phyloP scores from a whole-genome alignment of 805 yeast species.

The Candida morakotiae region DNA sequence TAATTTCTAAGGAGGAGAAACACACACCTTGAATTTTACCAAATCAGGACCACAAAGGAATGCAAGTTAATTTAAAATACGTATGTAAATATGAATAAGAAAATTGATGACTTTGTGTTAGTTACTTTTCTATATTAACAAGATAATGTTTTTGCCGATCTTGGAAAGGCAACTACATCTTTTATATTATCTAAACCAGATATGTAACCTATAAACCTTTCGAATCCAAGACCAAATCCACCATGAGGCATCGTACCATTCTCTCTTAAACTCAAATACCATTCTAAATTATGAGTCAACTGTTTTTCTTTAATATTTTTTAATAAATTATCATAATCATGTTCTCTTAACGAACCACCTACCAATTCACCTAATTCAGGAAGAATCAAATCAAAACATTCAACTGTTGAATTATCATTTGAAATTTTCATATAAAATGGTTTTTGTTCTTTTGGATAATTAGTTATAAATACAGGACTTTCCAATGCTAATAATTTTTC shows the following conservation, averaged over 20 bases:
- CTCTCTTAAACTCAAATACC: conserved; percentile 75
- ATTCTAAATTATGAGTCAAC: conserved; percentile 64
- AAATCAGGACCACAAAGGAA: too few relatives aligned
- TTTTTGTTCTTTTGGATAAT: conserved; percentile 75
- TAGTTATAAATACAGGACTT: conserved; percentile 83
- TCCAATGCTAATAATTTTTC: conserved; percentile 86
- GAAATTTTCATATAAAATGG: conserved; percentile 88
- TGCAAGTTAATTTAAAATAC: too few relatives aligned
- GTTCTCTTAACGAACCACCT: conserved; percentile 94
- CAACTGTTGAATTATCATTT: conserved; percentile 56
- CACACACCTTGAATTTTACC: too few relatives aligned
- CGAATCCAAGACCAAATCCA: conserved; percentile 95
- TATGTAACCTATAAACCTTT: conserved; percentile 72
- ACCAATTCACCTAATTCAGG: conserved; percentile 92
- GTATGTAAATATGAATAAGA: too few relatives aligned
- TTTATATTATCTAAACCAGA: conserved; percentile 73
- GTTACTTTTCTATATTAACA: conserved; percentile 17
- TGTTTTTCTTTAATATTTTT: conserved; percentile 47
- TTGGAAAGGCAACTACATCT: conserved; percentile 84
- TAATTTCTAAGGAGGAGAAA: too few relatives aligned
- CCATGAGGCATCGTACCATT: conserved; percentile 92
- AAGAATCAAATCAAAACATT: conserved; percentile 82
- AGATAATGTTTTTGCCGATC: conserved; percentile 48
- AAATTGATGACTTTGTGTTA: too few relatives aligned
- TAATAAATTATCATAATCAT: conserved; percentile 44